Base-by-base conservation (phyloP, 148 eudicot species). In the Simmondsia chinensis region DNA sequence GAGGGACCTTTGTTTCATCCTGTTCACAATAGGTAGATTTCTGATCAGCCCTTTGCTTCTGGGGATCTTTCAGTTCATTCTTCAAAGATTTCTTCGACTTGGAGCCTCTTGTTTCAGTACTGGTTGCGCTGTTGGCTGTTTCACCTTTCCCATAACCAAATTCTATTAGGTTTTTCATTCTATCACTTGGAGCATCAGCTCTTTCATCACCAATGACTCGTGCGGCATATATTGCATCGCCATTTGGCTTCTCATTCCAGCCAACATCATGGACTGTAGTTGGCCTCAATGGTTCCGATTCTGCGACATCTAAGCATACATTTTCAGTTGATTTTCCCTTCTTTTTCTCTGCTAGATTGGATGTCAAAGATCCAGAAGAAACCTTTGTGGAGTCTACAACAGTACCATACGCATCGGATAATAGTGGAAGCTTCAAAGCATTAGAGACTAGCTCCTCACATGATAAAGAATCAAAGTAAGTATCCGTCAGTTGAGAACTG, bases 341-440 rank as follows among this genome's bases (percentile, higher is more conserved):
- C 14, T 26, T 54, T n/a, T 32, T 47, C 16, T 16, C 33, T 34
- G n/a, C n/a, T n/a, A n/a, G n/a, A n/a, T 6, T 45, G 25, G 43
- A 16, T 41, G 20, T 37, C 32, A 38, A 35, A 60, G 40, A 34
- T 7, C 33, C 56, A 40, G 38, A 17, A 45, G 56, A 38, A 46
- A 23, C 54, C 47, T 65, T 60, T 17, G 60, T 34, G 7, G 65
- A 51, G 14, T 52, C 61, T 15, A 14, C 54, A 34, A 34, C 46
- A 20, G 53, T 24, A 52, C 28, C 45, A 43, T 48, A 50, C 40
- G 75, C 62, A 62, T 62, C 59, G 18, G 79, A 79, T 33, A 79
- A 47, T 63, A 86, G 82, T 33, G 87, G 96, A 54, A 86, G 83
- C 65, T 75, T 86, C 65, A 75, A 65, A 53, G 89, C 72, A 72